Evolutionary conservation across 768 basidiomycete genomes (phyloP), one percentile per base, ranked within the genome.

Genomic region (Royoungia palumana): DNA sequence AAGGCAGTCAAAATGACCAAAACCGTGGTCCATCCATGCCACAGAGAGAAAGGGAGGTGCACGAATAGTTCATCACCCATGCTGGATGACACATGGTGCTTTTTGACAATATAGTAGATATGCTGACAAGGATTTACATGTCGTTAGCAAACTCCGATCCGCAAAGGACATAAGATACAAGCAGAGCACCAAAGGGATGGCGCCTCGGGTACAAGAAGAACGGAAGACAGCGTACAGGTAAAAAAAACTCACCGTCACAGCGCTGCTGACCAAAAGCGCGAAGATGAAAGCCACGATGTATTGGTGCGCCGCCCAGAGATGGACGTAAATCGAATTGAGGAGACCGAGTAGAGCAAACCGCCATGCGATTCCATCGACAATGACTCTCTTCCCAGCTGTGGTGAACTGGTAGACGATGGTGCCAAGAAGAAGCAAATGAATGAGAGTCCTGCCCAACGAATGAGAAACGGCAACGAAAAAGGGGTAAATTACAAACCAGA

Each of bases 31-130:
- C 89, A 92, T 32, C 93, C 94, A 61, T 96, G 93, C 71, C 88
- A 96, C 41, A 97, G 82, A 2, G 89, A 94, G 80, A 98, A 97
- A 3, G 96, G 96, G 16, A 96, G 83, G 68, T 97, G 94, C 37
- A 97, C 78, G 53, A 95, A 94, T 54, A 94, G 66, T 69, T 96
- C 94, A 54, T 95, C 93, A 19, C 75, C 74, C 37, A 77, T 56
- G 51, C 64, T 78, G 59, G 87, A 76, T 22, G 89, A 71, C 22
- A 76, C 67, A 65, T 93, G 83, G 53, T 82, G 79, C 70, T 93
- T 91, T 78, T 95, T 94, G 64, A 97, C 86, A 50, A 89, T 73
- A 65, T 94, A 97, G 74, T 98, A 96, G 66, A 95, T 89, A 69
- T 94, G 92, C 78, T 86, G 34, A 28, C 42, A 46, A 51, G 9